phyloP scores from a whole-genome alignment of 805 yeast species.

The Wickerhamiella musiphila region DNA sequence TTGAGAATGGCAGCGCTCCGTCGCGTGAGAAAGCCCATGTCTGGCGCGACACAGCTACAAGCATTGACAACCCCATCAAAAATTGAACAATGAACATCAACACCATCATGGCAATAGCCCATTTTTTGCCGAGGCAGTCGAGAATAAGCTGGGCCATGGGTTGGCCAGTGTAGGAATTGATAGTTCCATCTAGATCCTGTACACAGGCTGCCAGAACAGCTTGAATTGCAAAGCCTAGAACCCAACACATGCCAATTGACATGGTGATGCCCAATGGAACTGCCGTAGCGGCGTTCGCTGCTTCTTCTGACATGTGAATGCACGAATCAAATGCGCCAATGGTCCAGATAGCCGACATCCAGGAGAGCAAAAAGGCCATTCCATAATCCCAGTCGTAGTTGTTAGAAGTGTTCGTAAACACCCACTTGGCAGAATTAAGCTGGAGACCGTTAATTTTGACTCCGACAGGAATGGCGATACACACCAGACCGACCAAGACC shows the following conservation, averaged over 20 bases:
- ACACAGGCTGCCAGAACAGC: slow-evolving; percentile 35
- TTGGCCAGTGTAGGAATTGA: slow-evolving; percentile 32
- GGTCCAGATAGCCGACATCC: slow-evolving; percentile 60
- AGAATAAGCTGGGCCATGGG: slow-evolving; percentile 46
- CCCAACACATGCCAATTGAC: slow-evolving; percentile 38
- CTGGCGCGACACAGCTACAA: slow-evolving; percentile 52
- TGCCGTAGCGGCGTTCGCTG: slow-evolving; percentile 40
- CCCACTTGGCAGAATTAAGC: slow-evolving; percentile 34
- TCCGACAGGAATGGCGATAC: slow-evolving; percentile 53
- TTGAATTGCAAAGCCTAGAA: slow-evolving; percentile 39
- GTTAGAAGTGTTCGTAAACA: slow-evolving; percentile 37
- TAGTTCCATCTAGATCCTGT: slow-evolving; percentile 25
- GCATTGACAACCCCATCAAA: slow-evolving; percentile 46
- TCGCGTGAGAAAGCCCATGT: slow-evolving; percentile 66
- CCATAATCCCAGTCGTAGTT: slow-evolving; percentile 37
- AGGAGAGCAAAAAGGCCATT: slow-evolving; percentile 35
- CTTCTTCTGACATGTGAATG: slow-evolving; percentile 59
- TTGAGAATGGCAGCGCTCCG: slow-evolving; percentile 49
- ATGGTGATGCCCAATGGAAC: slow-evolving; percentile 50
- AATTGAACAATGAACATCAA: slow-evolving; percentile 43
- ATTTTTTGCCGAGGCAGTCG: slow-evolving; percentile 43
- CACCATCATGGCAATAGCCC: slow-evolving; percentile 49
- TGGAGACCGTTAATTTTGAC: slow-evolving; percentile 12
- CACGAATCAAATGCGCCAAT: slow-evolving; percentile 59
- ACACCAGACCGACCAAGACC: slow-evolving; percentile 33